These are phyloP conservation scores for Botrytis sinoallii DNA, from an alignment of 2,329 filamentous ascomycete genomes.

Conservation along the genomic window DNA sequence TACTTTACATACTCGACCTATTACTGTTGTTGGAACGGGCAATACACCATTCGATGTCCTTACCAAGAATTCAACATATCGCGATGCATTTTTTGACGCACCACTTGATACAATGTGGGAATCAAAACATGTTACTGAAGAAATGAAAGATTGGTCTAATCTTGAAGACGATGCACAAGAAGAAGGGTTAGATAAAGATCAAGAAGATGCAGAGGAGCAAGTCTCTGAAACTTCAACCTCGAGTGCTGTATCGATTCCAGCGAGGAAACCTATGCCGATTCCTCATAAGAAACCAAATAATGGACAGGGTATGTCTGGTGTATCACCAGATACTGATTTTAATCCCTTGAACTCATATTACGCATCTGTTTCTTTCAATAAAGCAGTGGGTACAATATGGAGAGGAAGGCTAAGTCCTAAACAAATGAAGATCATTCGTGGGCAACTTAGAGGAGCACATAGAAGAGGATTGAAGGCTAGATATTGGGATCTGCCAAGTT, in stretches of 20 bases:
- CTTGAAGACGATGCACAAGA: constrained; percentile 19
- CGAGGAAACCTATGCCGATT: background rate
- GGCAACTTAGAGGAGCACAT: constrained; percentile 49
- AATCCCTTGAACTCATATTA: constrained; percentile 61
- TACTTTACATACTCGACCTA: constrained; percentile 50
- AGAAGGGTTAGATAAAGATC: constrained; percentile 24
- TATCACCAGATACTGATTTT: constrained; percentile 41
- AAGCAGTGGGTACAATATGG: constrained; percentile 50
- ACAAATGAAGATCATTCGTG: constrained; percentile 45
- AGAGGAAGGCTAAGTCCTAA: constrained; percentile 45
- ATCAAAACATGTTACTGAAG: constrained; percentile 23
- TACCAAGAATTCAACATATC: constrained; percentile 49
- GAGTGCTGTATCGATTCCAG: constrained; percentile 20
- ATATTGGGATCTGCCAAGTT: constrained; percentile 59
- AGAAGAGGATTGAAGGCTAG: constrained; percentile 52
- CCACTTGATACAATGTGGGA: constrained; percentile 50
- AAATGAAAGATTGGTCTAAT: constrained; percentile 18
- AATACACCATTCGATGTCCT: constrained; percentile 58
- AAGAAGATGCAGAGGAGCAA: constrained; percentile 26
- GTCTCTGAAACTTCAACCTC: background rate
- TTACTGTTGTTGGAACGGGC: constrained; percentile 69
- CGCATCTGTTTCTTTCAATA: constrained; percentile 56
- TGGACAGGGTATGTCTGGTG: constrained; percentile 46
- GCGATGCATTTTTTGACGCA: constrained; percentile 66
- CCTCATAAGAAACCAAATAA: constrained; percentile 21